A percentile compares a stretch with the other conserved stretches of the same genome.
Conservation (phyloP, 2,329 filamentous ascomycete species). For the Graphiopsis chlorocephala region DNA sequence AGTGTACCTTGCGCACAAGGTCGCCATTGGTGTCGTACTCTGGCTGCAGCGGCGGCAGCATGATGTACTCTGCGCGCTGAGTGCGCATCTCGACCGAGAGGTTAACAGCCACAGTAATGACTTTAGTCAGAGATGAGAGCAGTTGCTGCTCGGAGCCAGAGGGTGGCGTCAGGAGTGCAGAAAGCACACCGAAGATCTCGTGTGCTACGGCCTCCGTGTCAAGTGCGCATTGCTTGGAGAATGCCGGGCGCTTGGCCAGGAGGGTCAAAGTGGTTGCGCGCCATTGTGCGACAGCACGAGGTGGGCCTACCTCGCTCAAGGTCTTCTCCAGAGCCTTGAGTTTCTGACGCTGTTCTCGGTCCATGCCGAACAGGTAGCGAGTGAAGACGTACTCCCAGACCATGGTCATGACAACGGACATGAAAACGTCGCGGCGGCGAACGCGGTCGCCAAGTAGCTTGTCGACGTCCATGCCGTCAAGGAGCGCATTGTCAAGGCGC, state of each 20-base stretch:
- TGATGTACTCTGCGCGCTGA: constrained; percentile 95
- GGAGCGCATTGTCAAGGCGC: constrained; percentile 86
- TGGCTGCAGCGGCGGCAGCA: constrained; percentile 91
- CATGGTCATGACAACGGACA: constrained; percentile 99
- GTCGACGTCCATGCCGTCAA: constrained; percentile 93
- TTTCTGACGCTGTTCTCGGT: constrained; percentile 94
- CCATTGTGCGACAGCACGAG: constrained; percentile 92
- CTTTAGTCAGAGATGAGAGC: constrained; percentile 77
- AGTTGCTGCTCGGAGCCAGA: constrained; percentile 76
- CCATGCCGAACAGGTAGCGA: constrained; percentile 97
- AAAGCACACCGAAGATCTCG: constrained; percentile 81
- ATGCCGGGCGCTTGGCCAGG: constrained; percentile 75
- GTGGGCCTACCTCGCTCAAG: constrained; percentile 80
- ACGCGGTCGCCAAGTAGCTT: constrained; percentile 83
- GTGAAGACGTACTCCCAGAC: constrained; percentile 99
- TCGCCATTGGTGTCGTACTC: constrained; percentile 95
- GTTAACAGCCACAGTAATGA: constrained; percentile 83
- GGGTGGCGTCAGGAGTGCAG: constrained; percentile 82
- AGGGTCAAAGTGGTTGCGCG: constrained; percentile 91
- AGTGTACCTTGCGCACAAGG: constrained; percentile 78
- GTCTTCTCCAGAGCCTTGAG: constrained; percentile 94
- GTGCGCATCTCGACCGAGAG: constrained; percentile 96
- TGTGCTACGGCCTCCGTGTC: constrained; percentile 96
- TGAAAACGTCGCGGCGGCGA: constrained; percentile 87
- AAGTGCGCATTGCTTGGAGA: constrained; percentile 75